Evolutionary conservation across 371 early-diverging fungal genomes (phyloP).

Genomic region (Basidiobolus heterosporus): DNA sequence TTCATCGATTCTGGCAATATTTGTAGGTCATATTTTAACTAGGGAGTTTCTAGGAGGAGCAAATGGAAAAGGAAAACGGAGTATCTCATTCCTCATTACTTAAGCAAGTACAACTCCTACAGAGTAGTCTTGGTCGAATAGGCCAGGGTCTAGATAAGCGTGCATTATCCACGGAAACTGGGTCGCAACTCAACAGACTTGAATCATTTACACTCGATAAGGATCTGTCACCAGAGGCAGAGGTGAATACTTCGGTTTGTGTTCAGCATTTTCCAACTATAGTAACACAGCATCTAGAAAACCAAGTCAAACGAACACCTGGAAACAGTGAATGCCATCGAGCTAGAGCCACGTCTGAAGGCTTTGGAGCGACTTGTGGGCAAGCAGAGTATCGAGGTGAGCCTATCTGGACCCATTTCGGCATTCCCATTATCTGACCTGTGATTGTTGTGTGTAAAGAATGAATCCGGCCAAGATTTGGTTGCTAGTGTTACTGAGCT

Average conservation of each 20-base stretch:
- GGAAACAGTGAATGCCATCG: background rate
- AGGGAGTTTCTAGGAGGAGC: background rate
- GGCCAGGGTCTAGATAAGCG: constrained; percentile 21
- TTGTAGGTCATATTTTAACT: background rate
- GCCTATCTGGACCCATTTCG: background rate
- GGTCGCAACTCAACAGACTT: too few relatives aligned
- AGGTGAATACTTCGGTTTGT: too few relatives aligned
- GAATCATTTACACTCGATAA: too few relatives aligned
- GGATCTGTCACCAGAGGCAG: too few relatives aligned
- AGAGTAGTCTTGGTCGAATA: background rate
- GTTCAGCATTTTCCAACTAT: too few relatives aligned
- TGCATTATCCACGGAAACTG: background rate
- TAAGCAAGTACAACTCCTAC: background rate
- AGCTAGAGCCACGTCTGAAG: background rate
- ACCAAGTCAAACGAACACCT: too few relatives aligned
- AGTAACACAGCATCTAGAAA: too few relatives aligned
- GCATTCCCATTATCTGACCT: background rate
- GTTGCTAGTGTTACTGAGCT: constrained; percentile 53
- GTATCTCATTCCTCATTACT: background rate
- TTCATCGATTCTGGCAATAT: background rate
- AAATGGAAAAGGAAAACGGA: constrained; percentile 2
- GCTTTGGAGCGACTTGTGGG: background rate
- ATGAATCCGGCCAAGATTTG: constrained; percentile 18
- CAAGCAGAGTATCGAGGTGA: background rate
- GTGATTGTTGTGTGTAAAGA: background rate